Evolutionary conservation across 1,284 basidiomycete species (phyloP), one percentile per base, ranked within the genome.

Genomic region (Phellinidium pouzarii): DNA sequence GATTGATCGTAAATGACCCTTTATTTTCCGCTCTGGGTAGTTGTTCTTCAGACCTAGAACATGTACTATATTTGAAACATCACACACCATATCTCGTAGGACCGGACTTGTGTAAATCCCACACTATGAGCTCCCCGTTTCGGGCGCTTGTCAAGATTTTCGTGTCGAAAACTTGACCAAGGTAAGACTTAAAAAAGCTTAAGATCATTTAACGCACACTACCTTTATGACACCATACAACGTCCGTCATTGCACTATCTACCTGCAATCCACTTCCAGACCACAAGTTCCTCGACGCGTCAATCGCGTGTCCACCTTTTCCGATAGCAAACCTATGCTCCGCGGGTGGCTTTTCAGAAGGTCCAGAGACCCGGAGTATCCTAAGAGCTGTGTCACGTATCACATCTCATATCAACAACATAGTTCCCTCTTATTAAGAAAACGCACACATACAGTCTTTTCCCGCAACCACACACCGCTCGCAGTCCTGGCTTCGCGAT

Each of bases 101-200:
- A 1, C 84, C 81, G 40, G 76, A 69, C 65, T 83, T 87, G 59
- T 83, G 79, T 20, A 91, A 62, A 65, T 93, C 91, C 82, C 90
- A 93, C 70, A 92, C 77, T 49, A 91, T 82, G 40, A 93, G 76
- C 59, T 91, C 90, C 0, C 91, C 91, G 59, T 87, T 90, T 6
- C 85, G 75, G 3, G 86, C 86, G 56, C 89, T 90, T 1, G 90
- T 92, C 31, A 91, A 67, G 50, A 94, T 80, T 69, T 92, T 93
- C 64, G 80, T 82, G 60, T 75, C 81, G 67, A 81, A 89, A 9
- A 68, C 90, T 93, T 55, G 3, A 36, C 23, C n/a, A 0, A 19
- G 37, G 56, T 25, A 48, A 26, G 19, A 31, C 6, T 41, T 36
- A 40, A 43, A 8, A 48, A 49, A 17, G 3, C 47, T 4, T 14